Conservation (phyloP, 2,329 filamentous ascomycete species). For the Phyllosticta citrichinensis region DNA sequence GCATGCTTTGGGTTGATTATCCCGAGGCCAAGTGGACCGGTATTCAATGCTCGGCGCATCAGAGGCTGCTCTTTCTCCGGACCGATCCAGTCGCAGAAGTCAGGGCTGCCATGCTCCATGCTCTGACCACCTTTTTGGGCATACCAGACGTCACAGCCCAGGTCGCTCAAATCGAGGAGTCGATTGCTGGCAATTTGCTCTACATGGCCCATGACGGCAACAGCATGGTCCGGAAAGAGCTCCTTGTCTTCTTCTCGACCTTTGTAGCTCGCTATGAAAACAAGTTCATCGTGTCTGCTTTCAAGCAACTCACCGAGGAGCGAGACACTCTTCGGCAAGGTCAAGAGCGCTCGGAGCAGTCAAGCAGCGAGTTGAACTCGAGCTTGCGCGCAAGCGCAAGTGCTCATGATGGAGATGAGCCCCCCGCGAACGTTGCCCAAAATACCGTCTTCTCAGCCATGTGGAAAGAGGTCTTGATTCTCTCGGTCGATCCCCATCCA, state of each 20-base stretch:
- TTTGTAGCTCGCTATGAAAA: slow-evolving; percentile 85
- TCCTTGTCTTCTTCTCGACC: slow-evolving; percentile 85
- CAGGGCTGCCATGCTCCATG: slow-evolving; percentile 83
- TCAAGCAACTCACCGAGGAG: slow-evolving; percentile 70
- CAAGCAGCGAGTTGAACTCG: not conserved
- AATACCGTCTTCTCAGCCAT: slow-evolving; percentile 88
- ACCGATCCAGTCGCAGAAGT: slow-evolving; percentile 88
- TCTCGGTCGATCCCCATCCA: slow-evolving; percentile 89
- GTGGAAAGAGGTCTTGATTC: slow-evolving; percentile 85
- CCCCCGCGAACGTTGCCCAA: slow-evolving; percentile 41
- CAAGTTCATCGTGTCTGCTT: slow-evolving; percentile 85
- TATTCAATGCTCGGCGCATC: slow-evolving; percentile 78
- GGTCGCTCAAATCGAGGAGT: slow-evolving; percentile 82
- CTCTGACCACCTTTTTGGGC: slow-evolving; percentile 85
- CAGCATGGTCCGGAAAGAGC: slow-evolving; percentile 84
- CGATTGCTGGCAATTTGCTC: slow-evolving; percentile 76
- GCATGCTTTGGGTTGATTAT: slow-evolving; percentile 85
- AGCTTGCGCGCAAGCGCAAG: slow-evolving; percentile 38
- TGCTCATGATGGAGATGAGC: slow-evolving; percentile 2
- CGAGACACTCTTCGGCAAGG: slow-evolving; percentile 1
- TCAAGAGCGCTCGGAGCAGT: not conserved
- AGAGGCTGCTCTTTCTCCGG: slow-evolving; percentile 68
- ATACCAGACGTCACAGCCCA: slow-evolving; percentile 89
- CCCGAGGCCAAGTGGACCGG: slow-evolving; percentile 92
- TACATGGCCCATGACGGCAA: slow-evolving; percentile 92